phyloP scores from a whole-genome alignment of 805 yeast genomes.

The Metschnikowia noctiluminum region DNA sequence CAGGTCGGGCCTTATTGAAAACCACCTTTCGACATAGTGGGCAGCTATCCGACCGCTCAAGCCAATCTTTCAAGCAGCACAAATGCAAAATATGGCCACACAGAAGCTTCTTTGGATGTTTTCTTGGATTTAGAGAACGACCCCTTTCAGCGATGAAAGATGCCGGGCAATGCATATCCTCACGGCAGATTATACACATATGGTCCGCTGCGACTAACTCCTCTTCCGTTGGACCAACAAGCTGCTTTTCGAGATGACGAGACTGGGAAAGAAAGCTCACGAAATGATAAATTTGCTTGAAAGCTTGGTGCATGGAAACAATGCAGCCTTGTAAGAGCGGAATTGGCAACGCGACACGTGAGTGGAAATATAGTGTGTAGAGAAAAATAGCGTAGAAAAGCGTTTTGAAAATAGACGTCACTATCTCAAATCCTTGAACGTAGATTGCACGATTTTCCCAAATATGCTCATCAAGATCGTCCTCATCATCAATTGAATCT shows the following conservation, averaged over 20 bases:
- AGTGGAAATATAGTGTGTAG: constrained; percentile 33
- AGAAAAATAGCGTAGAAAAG: constrained; percentile 29
- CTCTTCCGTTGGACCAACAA: constrained; percentile 58
- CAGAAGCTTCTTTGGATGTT: constrained; percentile 66
- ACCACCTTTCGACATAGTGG: constrained; percentile 86
- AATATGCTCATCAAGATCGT: constrained; percentile 48
- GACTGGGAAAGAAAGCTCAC: constrained; percentile 52
- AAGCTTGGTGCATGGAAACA: constrained; percentile 36
- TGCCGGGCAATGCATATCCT: constrained; percentile 64
- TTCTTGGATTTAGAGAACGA: constrained; percentile 30
- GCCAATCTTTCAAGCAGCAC: constrained; percentile 90
- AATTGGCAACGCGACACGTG: constrained; percentile 32
- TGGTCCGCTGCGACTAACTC: constrained; percentile 59
- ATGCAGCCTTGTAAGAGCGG: constrained; percentile 43
- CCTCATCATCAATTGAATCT: constrained; percentile 20
- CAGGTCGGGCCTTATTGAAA: constrained; percentile 17
- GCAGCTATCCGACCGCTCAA: constrained; percentile 87
- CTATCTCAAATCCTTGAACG: constrained; percentile 54
- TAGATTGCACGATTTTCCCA: constrained; percentile 72
- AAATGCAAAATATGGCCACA: constrained; percentile 89
- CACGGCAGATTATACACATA: constrained; percentile 86
- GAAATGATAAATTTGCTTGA: constrained; percentile 39
- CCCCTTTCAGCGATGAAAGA: constrained; percentile 26
- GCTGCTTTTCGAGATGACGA: constrained; percentile 58
- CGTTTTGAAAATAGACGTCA: constrained; percentile 40